phyloP scores from a whole-genome alignment of 2,329 filamentous ascomycete genomes.

The Parastagonospora nodorum region DNA sequence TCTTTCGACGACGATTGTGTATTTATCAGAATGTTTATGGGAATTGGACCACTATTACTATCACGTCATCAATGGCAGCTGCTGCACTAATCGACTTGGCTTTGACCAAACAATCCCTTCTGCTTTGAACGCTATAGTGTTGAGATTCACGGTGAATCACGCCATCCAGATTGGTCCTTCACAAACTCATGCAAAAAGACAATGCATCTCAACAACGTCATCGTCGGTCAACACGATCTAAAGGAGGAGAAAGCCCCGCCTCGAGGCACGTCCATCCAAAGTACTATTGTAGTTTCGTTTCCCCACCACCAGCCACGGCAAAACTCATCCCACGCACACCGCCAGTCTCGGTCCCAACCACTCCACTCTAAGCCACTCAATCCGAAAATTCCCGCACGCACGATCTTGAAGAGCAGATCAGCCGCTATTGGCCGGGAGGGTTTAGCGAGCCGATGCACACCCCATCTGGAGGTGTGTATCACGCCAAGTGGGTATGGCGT shows the following conservation, averaged over 20 bases:
- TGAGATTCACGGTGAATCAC: too few species aligned
- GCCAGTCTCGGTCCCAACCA: background rate
- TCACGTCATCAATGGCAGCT: background rate
- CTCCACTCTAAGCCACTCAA: background rate
- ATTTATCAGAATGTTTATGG: conserved; percentile 18
- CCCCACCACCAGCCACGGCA: background rate
- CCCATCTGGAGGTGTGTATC: background rate
- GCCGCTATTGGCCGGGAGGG: background rate
- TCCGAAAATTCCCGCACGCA: background rate
- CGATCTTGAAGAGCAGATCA: background rate
- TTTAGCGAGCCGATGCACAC: background rate
- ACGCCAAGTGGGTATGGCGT: background rate
- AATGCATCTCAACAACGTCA: background rate
- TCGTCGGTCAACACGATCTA: background rate
- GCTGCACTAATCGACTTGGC: background rate
- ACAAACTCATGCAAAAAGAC: background rate
- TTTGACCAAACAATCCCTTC: background rate
- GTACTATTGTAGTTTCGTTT: too few species aligned
- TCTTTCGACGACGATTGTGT: conserved; percentile 15
- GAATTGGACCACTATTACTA: conserved; percentile 4
- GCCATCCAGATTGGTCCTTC: too few species aligned
- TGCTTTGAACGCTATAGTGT: background rate
- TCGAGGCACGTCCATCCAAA: background rate
- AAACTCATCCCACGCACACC: conserved; percentile 5
- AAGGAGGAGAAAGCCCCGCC: background rate